Base-by-base conservation (phyloP, 2,329 filamentous ascomycete species). In the Paecilomyces sp. region DNA sequence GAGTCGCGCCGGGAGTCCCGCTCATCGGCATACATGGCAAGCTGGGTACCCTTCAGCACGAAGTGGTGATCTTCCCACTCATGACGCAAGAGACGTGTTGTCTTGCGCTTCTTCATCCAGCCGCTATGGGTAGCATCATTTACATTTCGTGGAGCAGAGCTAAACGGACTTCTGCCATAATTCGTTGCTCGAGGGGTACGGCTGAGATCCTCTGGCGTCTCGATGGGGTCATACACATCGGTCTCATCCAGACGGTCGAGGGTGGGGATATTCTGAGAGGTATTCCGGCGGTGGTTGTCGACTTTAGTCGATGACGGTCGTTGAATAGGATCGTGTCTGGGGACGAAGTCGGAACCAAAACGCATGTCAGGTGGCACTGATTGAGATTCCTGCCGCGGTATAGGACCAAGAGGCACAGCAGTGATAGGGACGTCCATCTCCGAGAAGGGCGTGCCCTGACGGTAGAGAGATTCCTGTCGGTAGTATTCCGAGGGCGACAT, bases 21-120 rank as follows among this genome's bases (percentile, higher is more conserved):
- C 51, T 72, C 69, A 52, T 73, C 67, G 33, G 67, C 66, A 57
- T 67, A 67, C 73, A 75, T 75, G 34, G 71, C 69, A 41, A 91
- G 82, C 30, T 85, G 84, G 28, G 87, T 90, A 60, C 88, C 88
- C 68, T 87, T 87, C 63, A 97, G 87, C 28, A 90, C 91, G 74
- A 94, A 95, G 79, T 93, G 94, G 66, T 91, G 88, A 72, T 95
- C 90, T 70, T 92, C 86, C 92, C 92, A 97, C 78, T 97, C 92
- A 74, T 96, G 90, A 52, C 91, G 90, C 62, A 96, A 84, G 80
- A 96, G 87, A 70, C 87, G 87, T 56, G 90, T 95, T 54, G 90
- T 95, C 79, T 91, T 91, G 71, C 93, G 90, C 82, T 96, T 96
- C 82, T 91, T 92, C 86, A 99, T 96, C 75, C 88, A 92, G 1